phyloP scores from a whole-genome alignment of 2,329 filamentous ascomycete species.

The Exutisphaerella laricina region DNA sequence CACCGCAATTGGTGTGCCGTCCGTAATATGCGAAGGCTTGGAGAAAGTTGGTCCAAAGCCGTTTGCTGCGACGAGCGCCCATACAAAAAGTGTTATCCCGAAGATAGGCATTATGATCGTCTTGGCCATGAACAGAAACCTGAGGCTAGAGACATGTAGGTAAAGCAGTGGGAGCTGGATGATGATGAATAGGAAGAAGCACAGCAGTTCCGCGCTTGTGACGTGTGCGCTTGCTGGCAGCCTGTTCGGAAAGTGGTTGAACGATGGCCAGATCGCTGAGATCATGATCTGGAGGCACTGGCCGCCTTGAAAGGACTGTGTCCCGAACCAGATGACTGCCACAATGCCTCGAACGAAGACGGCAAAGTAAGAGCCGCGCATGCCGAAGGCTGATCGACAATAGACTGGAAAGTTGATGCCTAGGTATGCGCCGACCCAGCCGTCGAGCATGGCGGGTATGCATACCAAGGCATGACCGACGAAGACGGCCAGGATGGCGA shows the following conservation, averaged over 20 bases:
- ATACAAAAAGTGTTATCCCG: slow-evolving; percentile 58
- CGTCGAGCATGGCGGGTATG: slow-evolving; percentile 13
- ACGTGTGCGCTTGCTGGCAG: slow-evolving; percentile 39
- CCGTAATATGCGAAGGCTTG: slow-evolving; percentile 16
- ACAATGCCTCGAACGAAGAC: slow-evolving; percentile 21
- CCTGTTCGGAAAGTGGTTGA: slow-evolving; percentile 32
- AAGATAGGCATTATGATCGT: slow-evolving; percentile 48
- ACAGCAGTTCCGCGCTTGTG: slow-evolving; percentile 38
- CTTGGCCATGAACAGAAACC: slow-evolving; percentile 49
- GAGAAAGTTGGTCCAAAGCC: slow-evolving; percentile 36
- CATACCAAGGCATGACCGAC: slow-evolving; percentile 20
- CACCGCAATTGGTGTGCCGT: slow-evolving; percentile 13
- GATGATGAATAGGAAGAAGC: slow-evolving; percentile 40
- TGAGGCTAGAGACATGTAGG: slow-evolving; percentile 40
- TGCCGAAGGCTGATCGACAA: slow-evolving; percentile 17
- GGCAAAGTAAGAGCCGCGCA: slow-evolving; percentile 20
- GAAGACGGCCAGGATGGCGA: slow-evolving; percentile 20
- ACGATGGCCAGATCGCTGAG: slow-evolving; percentile 36
- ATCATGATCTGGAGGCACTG: slow-evolving; percentile 16
- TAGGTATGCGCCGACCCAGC: slow-evolving; percentile 39
- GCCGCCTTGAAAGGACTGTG: slow-evolving; percentile 18
- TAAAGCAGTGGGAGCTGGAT: slow-evolving; percentile 40
- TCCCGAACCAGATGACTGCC: slow-evolving; percentile 24
- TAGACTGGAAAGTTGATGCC: slow-evolving; percentile 38
- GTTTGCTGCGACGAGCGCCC: slow-evolving; percentile 53